A percentile compares a stretch with the other conserved stretches of the same genome.
phyloP scores from a whole-genome alignment of 495 filamentous ascomycete species.

The Hypoxylon lienhwacheense region DNA sequence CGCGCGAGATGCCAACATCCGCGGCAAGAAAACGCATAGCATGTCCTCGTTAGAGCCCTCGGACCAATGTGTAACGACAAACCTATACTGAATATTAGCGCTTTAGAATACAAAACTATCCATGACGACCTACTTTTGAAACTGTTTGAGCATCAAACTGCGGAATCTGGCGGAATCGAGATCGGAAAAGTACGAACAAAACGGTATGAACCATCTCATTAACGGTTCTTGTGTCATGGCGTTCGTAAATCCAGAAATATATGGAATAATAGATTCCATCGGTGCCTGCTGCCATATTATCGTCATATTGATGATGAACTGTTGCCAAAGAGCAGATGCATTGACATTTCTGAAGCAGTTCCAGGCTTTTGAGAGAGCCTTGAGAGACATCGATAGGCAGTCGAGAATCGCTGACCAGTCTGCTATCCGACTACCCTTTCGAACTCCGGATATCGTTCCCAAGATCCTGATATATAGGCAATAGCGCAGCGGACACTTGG shows the following conservation, averaged over 20 bases:
- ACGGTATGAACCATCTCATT: conserved; percentile 73
- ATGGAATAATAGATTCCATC: conserved; percentile 75
- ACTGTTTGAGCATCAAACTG: conserved; percentile 72
- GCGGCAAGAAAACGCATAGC: conserved; percentile 69
- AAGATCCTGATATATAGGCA: conserved; percentile 62
- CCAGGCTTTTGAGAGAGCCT: conserved; percentile 41
- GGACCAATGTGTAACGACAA: conserved; percentile 72
- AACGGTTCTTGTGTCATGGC: conserved; percentile 63
- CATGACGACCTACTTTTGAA: conserved; percentile 66
- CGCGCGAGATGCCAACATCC: conserved; percentile 60
- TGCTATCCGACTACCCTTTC: conserved; percentile 73
- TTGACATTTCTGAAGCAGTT: conserved; percentile 45
- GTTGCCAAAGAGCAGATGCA: conserved; percentile 55
- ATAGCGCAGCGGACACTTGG: conserved; percentile 45
- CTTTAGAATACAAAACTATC: background rate
- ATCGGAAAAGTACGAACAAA: conserved; percentile 77
- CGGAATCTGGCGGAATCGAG: conserved; percentile 75
- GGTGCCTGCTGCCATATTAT: conserved; percentile 75
- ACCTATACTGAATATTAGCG: conserved; percentile 51
- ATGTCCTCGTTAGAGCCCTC: conserved; percentile 62
- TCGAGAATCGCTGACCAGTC: conserved; percentile 71
- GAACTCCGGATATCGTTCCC: conserved; percentile 67
- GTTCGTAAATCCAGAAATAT: conserved; percentile 62
- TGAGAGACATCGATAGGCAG: conserved; percentile 57
- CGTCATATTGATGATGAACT: conserved; percentile 61